A percentile compares a stretch with the other conserved stretches of the same genome.
Conservation (phyloP, 176 grass and related monocot genomes). For the Bothriochloa decipiens region DNA sequence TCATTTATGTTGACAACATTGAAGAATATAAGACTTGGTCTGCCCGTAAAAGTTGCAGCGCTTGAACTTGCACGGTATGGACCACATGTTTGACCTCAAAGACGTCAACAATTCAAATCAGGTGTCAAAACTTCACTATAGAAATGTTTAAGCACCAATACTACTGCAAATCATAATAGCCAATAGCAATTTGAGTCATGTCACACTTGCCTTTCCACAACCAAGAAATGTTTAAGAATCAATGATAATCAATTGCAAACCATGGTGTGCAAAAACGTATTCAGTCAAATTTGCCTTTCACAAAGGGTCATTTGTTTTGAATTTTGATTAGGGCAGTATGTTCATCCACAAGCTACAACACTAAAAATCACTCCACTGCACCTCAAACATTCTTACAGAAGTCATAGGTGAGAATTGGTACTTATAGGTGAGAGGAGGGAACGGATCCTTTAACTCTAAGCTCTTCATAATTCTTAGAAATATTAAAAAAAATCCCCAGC, state of each 20-base stretch:
- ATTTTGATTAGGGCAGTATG: slow-evolving; percentile 7
- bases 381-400: slow-evolving; percentile 6
- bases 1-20: slow-evolving; percentile 6
- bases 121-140: not conserved
- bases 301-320: not conserved
- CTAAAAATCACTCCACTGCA: slow-evolving; percentile 19
- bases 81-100: not conserved
- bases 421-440: not conserved
- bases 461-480: not conserved
- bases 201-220: not conserved
- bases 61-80: slow-evolving; percentile 4
- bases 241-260: slow-evolving; percentile 19
- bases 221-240: not conserved
- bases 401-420: not conserved
- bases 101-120: slow-evolving; percentile 9
- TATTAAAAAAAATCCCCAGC: not conserved
- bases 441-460: not conserved
- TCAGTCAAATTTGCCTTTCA: not conserved
- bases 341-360: not conserved
- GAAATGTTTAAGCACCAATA: slow-evolving; percentile 38
- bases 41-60: not conserved
- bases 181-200: slow-evolving; percentile 16
- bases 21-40: not conserved
- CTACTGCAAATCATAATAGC: slow-evolving; percentile 16
- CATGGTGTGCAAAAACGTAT: not conserved